phyloP scores from a whole-genome alignment of 1,284 basidiomycete species.

The Pseudozyma sp. region DNA sequence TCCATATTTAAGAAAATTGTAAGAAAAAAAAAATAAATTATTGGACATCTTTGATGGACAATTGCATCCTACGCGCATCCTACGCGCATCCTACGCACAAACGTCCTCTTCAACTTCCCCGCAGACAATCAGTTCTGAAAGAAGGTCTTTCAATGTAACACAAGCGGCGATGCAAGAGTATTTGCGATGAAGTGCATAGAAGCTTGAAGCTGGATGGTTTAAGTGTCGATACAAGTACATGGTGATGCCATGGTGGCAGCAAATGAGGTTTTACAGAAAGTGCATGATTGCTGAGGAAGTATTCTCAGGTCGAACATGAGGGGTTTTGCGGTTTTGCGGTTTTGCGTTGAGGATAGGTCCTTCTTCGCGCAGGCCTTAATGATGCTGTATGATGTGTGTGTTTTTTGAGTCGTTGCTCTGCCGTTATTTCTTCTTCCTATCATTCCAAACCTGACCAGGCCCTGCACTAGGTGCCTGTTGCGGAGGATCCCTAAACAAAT shows the following conservation, averaged over 20 bases:
- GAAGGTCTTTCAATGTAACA: background rate
- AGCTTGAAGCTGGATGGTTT: background rate
- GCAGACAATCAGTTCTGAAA: background rate
- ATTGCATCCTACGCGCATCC: background rate
- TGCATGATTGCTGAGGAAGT: background rate
- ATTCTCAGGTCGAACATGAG: background rate
- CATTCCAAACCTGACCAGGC: conserved; percentile 51
- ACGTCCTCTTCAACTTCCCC: background rate
- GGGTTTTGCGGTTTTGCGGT: background rate
- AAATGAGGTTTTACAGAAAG: conserved; percentile 1
- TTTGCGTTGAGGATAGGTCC: background rate
- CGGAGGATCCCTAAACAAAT: conserved; percentile 58
- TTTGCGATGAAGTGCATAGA: background rate
- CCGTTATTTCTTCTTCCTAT: conserved; percentile 50
- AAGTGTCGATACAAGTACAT: conserved; percentile 40
- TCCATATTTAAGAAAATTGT: background rate
- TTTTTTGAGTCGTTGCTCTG: background rate
- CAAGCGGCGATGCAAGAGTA: background rate
- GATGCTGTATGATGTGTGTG: background rate
- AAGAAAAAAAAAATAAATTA: background rate
- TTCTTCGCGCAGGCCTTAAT: background rate
- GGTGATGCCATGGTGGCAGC: background rate
- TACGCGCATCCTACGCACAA: no score
- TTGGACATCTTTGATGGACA: background rate
- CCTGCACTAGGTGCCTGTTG: conserved; percentile 32